Evolutionary conservation across 2,329 filamentous ascomycete species (phyloP), one percentile per base, ranked within the genome.

Genomic region (Penicillium sumatraense): DNA sequence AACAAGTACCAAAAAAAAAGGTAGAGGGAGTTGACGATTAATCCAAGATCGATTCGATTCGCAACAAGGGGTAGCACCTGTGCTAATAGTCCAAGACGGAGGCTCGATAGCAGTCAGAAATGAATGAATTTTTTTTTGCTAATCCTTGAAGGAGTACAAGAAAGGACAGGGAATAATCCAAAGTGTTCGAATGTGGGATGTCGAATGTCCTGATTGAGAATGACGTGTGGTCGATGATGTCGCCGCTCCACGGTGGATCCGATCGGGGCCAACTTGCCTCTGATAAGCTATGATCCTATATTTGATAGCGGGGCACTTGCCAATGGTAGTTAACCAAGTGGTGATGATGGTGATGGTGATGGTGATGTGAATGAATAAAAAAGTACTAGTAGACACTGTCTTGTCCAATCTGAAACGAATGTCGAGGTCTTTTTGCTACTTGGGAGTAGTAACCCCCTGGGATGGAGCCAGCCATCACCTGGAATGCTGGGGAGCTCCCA

Each of bases 211-310:
- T 53, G 42, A 26, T 35, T 51, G 45, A 57, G 26, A 57, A 64
- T 66, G 63, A 66, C 59, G 60, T 65, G 50, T 38, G 38, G 51
- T 27, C 57, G 53, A 64, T 65, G 62, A 64, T 64, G 62, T 64
- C 61, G 61, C 61, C 61, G 56, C 59, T 65, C 61, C 62, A 64
- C 62, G 53, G 41, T 50, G 29, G 42, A 46, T 46, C 42, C 42
- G 42, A 46, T 46, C 42, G 42, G 26, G 24, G 26, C 42, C 18
- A 48, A 18, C 26, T 56, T 45, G 58, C 54, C 47, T 54, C 60
- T 57, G 63, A 66, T 65, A 64, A 64, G 61, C 51, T 20, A 50
- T 53, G 56, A 56, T 29, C 6, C 27, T 29, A 29, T 29, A 29
- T n/a, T 13, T 8, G 13, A 58, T 42, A 47, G 41, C 38, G 44